Conservation (phyloP, 2,329 filamentous ascomycete genomes). For the Cercospora sp. region DNA sequence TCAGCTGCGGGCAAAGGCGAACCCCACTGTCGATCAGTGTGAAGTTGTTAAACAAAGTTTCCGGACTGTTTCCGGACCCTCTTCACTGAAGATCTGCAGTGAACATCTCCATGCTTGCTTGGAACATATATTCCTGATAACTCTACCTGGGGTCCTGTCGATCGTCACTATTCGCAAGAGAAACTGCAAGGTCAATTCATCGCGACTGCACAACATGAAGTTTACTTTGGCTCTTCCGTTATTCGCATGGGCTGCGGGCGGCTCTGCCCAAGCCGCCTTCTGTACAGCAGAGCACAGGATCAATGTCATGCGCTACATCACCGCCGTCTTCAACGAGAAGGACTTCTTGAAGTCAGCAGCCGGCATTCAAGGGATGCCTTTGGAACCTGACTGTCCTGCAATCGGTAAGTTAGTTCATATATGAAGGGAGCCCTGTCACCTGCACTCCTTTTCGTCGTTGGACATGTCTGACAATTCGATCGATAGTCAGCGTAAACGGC, state of each 20-base stretch:
- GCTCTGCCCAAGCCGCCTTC: background rate
- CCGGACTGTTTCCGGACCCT: background rate
- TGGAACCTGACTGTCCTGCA: constrained; percentile 3
- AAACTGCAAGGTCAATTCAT: background rate
- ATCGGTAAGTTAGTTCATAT: background rate
- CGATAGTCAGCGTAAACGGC: background rate
- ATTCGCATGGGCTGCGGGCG: background rate
- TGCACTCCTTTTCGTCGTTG: background rate
- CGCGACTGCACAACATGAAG: background rate
- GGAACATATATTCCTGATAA: background rate
- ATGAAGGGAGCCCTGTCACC: background rate
- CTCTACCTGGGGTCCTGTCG: background rate
- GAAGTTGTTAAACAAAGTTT: background rate
- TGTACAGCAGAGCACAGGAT: constrained; percentile 7
- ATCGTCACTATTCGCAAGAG: background rate
- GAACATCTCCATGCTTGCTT: background rate
- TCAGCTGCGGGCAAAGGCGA: background rate
- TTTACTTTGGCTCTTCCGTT: background rate
- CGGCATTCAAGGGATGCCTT: constrained; percentile 8
- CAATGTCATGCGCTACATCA: constrained; percentile 7
- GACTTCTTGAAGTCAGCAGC: background rate
- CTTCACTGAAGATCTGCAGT: background rate
- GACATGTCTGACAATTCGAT: background rate
- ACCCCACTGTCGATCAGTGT: background rate
- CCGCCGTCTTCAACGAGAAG: constrained; percentile 10